Base-by-base conservation (phyloP, 257 asterid species). In the Cynanchum wilfordii region DNA sequence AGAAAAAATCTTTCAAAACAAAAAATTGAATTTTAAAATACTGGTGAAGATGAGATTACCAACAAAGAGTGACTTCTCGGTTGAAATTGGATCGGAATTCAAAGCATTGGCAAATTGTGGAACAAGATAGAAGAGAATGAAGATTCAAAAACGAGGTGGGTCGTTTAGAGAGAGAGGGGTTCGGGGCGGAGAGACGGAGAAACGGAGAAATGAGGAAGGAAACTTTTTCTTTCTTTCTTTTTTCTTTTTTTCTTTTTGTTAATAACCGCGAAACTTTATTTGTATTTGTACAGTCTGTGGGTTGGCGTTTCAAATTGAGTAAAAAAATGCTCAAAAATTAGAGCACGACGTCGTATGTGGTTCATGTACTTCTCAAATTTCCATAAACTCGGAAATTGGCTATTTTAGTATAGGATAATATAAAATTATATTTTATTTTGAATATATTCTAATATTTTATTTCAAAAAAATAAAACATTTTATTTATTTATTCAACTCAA, bases 201-300 rank as follows among this genome's bases (percentile, higher is more conserved):
- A 17, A 7, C 17, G 63, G 44, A 30, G 68, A 68, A 25, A 59
- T 29, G 75, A 71, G 42, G 78, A 76, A 65, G 27, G 71, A 74
- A 56, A 60, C 67, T 55, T 51, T 27, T 10, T 38, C 9, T 15
- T 36, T 2, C 2, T 7, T 67, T n/a, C n/a, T 71, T 54, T 50
- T 49, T 2, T 33, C 16, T 12, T 64, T 2, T 11, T 72, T 30
- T 74, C 52, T 75, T 78, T 42, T 73, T 72, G 75, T 74, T 59
- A 56, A 67, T 79, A 82, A 75, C 86, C 81, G 86, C 86, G 86
- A 82, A 82, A 82, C 76, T 78, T 78, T 49, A 63, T 64, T 76
- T 68, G 75, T 76, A 70, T 70, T 76, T 76, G 73, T 68, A 68
- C 29, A 10, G 36, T 54, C 57, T 47, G 49, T 20, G 20, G 20